Percentiles rank a stretch among this genome's conserved stretches.
Conservation (phyloP, 345 rosid genomes). For the Eutrema heterophyllum region DNA sequence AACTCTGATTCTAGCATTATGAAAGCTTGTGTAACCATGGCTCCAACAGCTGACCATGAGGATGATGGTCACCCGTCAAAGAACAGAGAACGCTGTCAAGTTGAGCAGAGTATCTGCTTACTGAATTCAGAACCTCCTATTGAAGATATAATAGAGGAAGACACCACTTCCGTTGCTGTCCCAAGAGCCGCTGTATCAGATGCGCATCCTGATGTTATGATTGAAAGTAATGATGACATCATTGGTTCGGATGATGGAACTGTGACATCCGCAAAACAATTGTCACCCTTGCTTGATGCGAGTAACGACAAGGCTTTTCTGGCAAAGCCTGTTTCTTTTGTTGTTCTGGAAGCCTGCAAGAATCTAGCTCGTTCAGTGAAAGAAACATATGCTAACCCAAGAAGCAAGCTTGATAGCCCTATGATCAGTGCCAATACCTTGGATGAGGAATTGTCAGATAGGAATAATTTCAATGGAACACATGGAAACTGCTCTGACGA, state of each 20-base stretch:
- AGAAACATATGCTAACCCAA: background rate
- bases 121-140: background rate
- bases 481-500: background rate
- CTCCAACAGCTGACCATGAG: background rate
- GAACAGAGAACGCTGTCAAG: background rate
- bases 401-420: background rate
- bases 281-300: background rate
- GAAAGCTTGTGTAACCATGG: constrained; percentile 20
- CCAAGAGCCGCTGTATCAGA: constrained; percentile 1
- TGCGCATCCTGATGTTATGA: background rate
- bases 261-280: background rate
- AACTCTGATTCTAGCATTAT: constrained; percentile 6
- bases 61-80: background rate
- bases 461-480: background rate
- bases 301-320: background rate
- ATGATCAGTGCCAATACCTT: background rate
- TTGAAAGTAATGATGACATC: background rate
- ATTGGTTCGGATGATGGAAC: constrained; percentile 6
- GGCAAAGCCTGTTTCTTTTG: constrained; percentile 24
- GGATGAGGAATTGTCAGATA: background rate
- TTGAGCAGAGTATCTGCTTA: constrained; percentile 3
- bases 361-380: constrained; percentile 15
- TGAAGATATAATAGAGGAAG: background rate
- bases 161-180: background rate
- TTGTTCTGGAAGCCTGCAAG: background rate